Conservation (phyloP, 495 filamentous ascomycete species). For the Penicillium dipodomyicola region DNA sequence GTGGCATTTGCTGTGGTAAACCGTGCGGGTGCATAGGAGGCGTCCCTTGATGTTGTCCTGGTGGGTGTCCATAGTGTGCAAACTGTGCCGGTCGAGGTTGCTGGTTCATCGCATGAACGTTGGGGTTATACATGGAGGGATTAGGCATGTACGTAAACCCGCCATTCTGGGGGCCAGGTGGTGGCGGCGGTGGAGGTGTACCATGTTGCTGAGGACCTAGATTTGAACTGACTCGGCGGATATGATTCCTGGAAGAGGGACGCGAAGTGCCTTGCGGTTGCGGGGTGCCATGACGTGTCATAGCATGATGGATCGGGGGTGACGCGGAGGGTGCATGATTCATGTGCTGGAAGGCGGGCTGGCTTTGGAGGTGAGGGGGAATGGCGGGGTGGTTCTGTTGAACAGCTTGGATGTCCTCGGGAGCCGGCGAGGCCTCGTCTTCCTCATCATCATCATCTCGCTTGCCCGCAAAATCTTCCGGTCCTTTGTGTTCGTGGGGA, state of each 20-base stretch:
- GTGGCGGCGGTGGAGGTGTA: conserved; percentile 58
- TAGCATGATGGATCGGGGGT: conserved; percentile 81
- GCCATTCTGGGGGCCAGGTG: conserved; percentile 65
- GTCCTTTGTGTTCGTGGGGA: conserved; percentile 94
- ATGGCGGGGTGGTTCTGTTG: conserved; percentile 53
- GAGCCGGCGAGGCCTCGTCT: conserved; percentile 64
- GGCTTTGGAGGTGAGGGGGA: conserved; percentile 72
- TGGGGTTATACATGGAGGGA: conserved; percentile 79
- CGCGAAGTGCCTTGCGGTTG: conserved; percentile 74
- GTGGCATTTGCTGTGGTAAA: conserved; percentile 33
- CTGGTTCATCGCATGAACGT: conserved; percentile 49
- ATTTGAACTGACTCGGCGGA: conserved; percentile 71
- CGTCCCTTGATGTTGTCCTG: conserved; percentile 31
- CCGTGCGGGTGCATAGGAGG: conserved; percentile 34
- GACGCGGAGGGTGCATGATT: conserved; percentile 85
- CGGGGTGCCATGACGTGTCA: conserved; percentile 73
- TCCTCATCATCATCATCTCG: conserved; percentile 86
- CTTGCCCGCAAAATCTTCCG: conserved; percentile 85
- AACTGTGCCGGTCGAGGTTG: conserved; percentile 48
- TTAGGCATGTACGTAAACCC: conserved; percentile 78
- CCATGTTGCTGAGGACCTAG: conserved; percentile 62
- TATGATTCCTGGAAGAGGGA: conserved; percentile 77
- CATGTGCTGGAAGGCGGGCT: conserved; percentile 73
- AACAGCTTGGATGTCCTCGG: conserved; percentile 51
- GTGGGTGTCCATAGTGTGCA: conserved; percentile 47